These are phyloP conservation scores for Russula vinacea DNA, from an alignment of 768 basidiomycete species.

Conservation along the genomic window DNA sequence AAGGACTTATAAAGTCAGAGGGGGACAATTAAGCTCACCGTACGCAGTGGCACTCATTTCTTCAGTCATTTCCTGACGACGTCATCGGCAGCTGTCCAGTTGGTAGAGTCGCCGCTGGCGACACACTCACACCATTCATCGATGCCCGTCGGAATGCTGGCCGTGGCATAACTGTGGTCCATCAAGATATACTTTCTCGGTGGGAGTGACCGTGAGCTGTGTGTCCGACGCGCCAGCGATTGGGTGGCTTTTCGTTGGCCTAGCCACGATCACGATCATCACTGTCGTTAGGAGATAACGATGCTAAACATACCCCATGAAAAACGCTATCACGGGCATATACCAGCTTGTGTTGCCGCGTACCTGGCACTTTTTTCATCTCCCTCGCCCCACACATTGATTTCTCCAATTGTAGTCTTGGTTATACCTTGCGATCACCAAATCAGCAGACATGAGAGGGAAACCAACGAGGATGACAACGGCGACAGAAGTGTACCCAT, in stretches of 20 bases:
- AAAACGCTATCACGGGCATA: neutral
- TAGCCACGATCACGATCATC: too few relatives aligned
- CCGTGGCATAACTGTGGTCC: neutral
- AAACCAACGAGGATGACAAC: too few relatives aligned
- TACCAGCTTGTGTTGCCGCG: neutral
- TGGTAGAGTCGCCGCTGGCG: neutral
- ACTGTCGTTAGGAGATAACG: neutral
- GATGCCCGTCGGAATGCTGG: neutral
- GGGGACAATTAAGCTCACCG: neutral
- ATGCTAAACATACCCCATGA: too few relatives aligned
- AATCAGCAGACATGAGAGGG: too few relatives aligned
- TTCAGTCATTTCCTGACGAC: neutral
- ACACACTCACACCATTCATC: neutral
- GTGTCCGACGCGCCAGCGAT: neutral
- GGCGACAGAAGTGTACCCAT: too few relatives aligned
- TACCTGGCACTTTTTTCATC: too few relatives aligned
- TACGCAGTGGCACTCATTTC: neutral
- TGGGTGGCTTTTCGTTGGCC: neutral
- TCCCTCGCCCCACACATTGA: neutral
- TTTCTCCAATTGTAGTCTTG: too few relatives aligned
- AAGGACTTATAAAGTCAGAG: too few relatives aligned
- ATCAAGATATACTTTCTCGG: neutral
- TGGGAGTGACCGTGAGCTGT: neutral
- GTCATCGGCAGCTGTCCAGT: neutral
- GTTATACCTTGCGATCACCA: too few relatives aligned